Percentiles rank a stretch among this genome's conserved stretches.
Conservation (phyloP, 2,329 filamentous ascomycete species). For the Hypoxylon rubiginosum region DNA sequence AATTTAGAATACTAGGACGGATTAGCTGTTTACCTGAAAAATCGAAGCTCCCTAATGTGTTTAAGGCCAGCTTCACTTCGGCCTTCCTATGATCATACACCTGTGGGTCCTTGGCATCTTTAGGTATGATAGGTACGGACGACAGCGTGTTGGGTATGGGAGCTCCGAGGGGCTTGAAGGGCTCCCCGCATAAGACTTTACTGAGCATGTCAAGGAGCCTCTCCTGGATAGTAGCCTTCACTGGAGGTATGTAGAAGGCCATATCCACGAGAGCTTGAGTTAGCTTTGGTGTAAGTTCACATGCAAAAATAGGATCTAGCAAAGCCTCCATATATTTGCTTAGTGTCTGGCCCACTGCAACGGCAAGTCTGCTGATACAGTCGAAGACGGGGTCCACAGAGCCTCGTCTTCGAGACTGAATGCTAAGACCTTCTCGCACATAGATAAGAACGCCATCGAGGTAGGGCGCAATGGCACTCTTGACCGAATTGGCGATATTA, state of each 20-base stretch:
- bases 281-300: constrained; percentile 91
- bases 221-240: constrained; percentile 93
- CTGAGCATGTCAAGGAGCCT: constrained; percentile 95
- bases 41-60: constrained; percentile 97
- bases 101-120: constrained; percentile 86
- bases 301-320: constrained; percentile 96
- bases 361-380: constrained; percentile 95
- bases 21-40: constrained; percentile 71
- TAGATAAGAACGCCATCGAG: constrained; percentile 94
- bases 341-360: constrained; percentile 94
- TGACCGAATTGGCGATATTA: constrained; percentile 95
- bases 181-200: constrained; percentile 90
- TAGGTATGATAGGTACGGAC: constrained; percentile 84
- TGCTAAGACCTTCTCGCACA: constrained; percentile 88
- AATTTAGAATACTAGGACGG: neutral
- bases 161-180: constrained; percentile 92
- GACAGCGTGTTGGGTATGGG: constrained; percentile 85
- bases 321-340: constrained; percentile 99
- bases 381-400: constrained; percentile 89
- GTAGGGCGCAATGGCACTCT: constrained; percentile 94
- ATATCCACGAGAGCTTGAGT: constrained; percentile 98
- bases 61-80: constrained; percentile 92
- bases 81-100: constrained; percentile 84
- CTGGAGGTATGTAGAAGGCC: constrained; percentile 97
- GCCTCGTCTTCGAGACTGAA: constrained; percentile 77